Evolutionary conservation across 805 yeast species (phyloP).

Genomic region (Metschnikowia orientalis): DNA sequence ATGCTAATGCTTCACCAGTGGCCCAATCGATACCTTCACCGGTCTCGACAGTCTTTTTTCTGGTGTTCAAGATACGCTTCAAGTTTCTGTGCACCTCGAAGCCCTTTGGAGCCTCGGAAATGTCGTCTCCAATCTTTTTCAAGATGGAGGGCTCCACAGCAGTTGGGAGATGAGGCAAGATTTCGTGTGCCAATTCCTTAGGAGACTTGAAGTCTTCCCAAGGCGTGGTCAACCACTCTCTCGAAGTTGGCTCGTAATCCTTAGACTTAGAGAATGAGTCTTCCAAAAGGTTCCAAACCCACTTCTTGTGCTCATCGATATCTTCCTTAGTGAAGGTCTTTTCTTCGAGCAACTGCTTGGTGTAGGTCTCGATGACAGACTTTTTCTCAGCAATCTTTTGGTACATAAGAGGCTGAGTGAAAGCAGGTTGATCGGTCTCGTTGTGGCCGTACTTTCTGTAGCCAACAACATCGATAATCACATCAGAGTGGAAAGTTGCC

Average conservation of each 20-base stretch:
- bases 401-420: conserved; percentile 99
- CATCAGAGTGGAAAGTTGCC: conserved; percentile 93
- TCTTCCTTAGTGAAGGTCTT: conserved; percentile 88
- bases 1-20: conserved; percentile 98
- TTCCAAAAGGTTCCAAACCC: conserved; percentile 96
- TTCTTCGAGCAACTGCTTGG: conserved; percentile 73
- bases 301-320: conserved; percentile 90
- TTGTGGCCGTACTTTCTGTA: conserved; percentile 99
- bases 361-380: conserved; percentile 83
- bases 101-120: conserved; percentile 80
- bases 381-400: conserved; percentile 82
- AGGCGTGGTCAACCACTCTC: conserved; percentile 98
- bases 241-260: conserved; percentile 83
- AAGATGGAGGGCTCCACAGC: conserved; percentile 69
- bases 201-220: conserved; percentile 99
- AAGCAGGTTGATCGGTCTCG: conserved; percentile 98
- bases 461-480: conserved; percentile 93
- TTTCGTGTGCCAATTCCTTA: conserved; percentile 91
- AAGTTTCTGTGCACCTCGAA: conserved; percentile 92
- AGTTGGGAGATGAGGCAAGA: conserved; percentile 94
- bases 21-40: conserved; percentile 99
- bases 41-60: conserved; percentile 78
- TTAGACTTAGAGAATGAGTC: conserved; percentile 84
- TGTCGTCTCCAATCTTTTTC: conserved; percentile 71
- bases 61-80: conserved; percentile 85